Percentiles rank a stretch among this genome's conserved stretches.
Evolutionary conservation across 2,329 filamentous ascomycete genomes (phyloP).

Genomic region (Pseudocercospora macadamiae): DNA sequence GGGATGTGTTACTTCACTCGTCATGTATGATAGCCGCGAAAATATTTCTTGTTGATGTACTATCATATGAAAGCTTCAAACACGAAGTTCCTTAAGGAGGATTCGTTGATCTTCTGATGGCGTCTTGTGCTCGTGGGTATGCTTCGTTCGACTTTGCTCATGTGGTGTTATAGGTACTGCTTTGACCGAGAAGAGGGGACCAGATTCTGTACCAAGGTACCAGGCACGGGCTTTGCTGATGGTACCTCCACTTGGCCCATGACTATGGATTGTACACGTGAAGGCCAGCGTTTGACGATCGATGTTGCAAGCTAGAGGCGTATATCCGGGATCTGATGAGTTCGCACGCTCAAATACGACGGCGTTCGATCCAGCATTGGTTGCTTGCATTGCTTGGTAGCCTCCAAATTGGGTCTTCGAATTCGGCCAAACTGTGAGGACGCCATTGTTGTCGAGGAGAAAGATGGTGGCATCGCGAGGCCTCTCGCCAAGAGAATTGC

Average conservation of each 20-base stretch:
- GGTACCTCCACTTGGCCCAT: background rate
- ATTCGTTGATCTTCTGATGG: background rate
- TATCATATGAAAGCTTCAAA: background rate
- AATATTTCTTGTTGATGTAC: background rate
- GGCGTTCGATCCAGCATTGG: slow-evolving; percentile 3
- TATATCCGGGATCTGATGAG: background rate
- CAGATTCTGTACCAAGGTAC: background rate
- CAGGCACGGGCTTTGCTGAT: slow-evolving; percentile 1
- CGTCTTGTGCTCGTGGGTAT: background rate
- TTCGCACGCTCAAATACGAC: slow-evolving; percentile 6
- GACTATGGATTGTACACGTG: background rate
- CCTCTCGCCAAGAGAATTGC: background rate
- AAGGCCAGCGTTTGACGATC: background rate
- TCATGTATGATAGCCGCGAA: background rate
- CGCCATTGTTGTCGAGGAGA: background rate
- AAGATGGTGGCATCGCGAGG: background rate
- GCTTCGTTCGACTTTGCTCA: background rate
- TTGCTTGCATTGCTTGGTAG: slow-evolving; percentile 10
- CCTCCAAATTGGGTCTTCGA: background rate
- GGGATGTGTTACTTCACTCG: background rate
- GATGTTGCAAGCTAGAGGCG: background rate
- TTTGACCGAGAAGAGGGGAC: background rate
- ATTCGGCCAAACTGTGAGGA: background rate
- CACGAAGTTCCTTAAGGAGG: background rate
- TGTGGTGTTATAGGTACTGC: background rate